Conservation (phyloP, 2,329 filamentous ascomycete genomes). For the Bipolaris zeicola region DNA sequence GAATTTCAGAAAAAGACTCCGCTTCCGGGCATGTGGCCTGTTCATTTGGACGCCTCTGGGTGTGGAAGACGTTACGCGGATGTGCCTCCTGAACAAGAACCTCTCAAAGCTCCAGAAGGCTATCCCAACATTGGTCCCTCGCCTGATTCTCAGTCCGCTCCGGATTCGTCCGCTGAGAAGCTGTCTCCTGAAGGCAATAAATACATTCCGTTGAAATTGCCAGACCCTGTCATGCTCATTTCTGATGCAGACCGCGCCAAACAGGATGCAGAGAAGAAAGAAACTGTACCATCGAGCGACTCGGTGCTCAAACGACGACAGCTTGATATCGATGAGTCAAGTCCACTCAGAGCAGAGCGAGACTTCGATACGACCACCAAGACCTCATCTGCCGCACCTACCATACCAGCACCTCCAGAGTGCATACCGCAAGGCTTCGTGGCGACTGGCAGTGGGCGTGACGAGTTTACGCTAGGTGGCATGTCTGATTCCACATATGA, state of each 20-base stretch:
- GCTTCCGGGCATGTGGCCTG: constrained; percentile 57
- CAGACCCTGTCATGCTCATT: constrained; percentile 35
- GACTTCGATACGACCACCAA: constrained; percentile 5
- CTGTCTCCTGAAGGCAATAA: constrained; percentile 39
- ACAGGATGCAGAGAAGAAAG: background rate
- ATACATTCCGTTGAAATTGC: constrained; percentile 41
- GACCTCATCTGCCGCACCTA: constrained; percentile 10
- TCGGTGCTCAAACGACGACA: constrained; percentile 32
- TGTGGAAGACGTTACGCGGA: constrained; percentile 40
- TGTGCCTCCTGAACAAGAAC: constrained; percentile 29
- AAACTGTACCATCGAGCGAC: constrained; percentile 13
- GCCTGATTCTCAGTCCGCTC: constrained; percentile 4
- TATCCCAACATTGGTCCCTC: constrained; percentile 6
- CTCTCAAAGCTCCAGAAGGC: constrained; percentile 22
- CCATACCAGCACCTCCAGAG: constrained; percentile 30
- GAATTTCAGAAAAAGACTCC: constrained; percentile 53
- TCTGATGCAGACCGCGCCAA: constrained; percentile 23
- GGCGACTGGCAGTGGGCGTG: constrained; percentile 51
- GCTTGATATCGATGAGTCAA: constrained; percentile 27
- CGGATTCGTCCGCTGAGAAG: constrained; percentile 22
- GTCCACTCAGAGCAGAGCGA: constrained; percentile 14
- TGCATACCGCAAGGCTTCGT: constrained; percentile 61
- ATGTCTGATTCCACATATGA: constrained; percentile 52
- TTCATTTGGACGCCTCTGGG: constrained; percentile 51
- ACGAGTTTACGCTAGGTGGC: constrained; percentile 51